These are phyloP conservation scores for Penicillium atrosanguineum DNA, from an alignment of 495 filamentous ascomycete genomes.

Conservation along the genomic window DNA sequence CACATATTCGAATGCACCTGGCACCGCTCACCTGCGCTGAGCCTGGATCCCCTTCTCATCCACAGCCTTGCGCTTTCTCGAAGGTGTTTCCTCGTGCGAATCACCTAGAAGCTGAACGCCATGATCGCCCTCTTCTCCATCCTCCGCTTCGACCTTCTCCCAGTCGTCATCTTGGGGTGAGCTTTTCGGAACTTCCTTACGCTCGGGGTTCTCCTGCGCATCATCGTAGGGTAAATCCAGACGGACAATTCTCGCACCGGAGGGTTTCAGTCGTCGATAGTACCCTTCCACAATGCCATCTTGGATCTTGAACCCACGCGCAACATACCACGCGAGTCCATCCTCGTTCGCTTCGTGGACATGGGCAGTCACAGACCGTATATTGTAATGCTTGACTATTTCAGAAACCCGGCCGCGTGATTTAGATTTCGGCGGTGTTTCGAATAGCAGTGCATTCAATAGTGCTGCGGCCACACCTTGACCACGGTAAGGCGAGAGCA, in stretches of 20 bases:
- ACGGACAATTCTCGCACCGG: conserved; percentile 73
- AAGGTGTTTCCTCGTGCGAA: conserved; percentile 26
- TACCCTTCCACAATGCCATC: conserved; percentile 66
- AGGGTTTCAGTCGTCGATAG: conserved; percentile 80
- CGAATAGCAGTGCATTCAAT: conserved; percentile 57
- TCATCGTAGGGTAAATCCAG: conserved; percentile 36
- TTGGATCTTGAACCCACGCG: conserved; percentile 69
- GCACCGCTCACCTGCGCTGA: conserved; percentile 11
- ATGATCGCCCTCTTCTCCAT: conserved; percentile 37
- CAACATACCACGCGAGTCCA: conserved; percentile 79
- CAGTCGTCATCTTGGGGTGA: conserved; percentile 36
- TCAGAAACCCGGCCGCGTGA: conserved; percentile 37
- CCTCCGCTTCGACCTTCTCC: conserved; percentile 46
- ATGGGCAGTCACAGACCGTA: conserved; percentile 71
- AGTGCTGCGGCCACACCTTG: conserved; percentile 77
- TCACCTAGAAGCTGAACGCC: conserved; percentile 34
- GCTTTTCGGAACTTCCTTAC: background rate
- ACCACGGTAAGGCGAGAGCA: conserved; percentile 78
- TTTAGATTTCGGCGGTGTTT: conserved; percentile 24
- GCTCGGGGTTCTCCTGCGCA: background rate
- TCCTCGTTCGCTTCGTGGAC: conserved; percentile 93
- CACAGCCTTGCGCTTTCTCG: conserved; percentile 42
- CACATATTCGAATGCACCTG: background rate
- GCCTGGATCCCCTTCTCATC: conserved; percentile 19
- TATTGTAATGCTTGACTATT: conserved; percentile 48